Base-by-base conservation (phyloP, 1,284 basidiomycete genomes). In the Boletellus sp. region DNA sequence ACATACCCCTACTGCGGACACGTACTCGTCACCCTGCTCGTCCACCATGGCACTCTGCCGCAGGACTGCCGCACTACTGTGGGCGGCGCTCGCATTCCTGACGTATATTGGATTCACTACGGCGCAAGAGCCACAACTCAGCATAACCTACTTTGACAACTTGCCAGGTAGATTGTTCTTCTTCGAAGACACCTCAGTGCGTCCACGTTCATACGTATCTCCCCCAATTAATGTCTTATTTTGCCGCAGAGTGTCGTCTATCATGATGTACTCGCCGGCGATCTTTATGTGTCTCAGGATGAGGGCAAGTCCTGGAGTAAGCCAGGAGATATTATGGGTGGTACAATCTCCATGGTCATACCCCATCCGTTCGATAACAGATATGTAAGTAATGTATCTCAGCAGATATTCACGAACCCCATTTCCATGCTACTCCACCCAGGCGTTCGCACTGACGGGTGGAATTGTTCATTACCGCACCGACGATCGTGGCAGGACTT, bases 131-230 rank as follows among this genome's bases (percentile, higher is more conserved):
- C 76, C 77, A 52, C 59, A 75, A 52, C 60, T 68, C 54, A 60
- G 70, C 7, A 60, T 85, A 48, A 76, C 68, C 33, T 71, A 74
- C 51, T 89, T 89, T 66, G 60, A 74, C 45, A 89, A 91, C 67
- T 73, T 91, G n/a, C 94, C 95, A 1, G 78, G 80, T n/a, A 78
- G 82, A 59, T 70, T 97, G 49, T 89, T 90, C 75, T 97, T 94
- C 78, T 96, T 98, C 73, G 90, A 96, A 59, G 95, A 97, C 73
- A 87, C 91, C 7, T 71, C 86, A 38, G 92, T 93, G 57, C 58
- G 77, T 71, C 64, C 43, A 15, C 45, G 35, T 50, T 18, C 40
- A 47, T 36, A 21, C 28, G 15, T 47, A 16, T 45, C 22, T 43
- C 12, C n/a, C 24, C 28, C 48, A 16, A 28, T 19, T 51, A 18